Conservation (phyloP, 257 asterid genomes). For the Solanum virginianum region DNA sequence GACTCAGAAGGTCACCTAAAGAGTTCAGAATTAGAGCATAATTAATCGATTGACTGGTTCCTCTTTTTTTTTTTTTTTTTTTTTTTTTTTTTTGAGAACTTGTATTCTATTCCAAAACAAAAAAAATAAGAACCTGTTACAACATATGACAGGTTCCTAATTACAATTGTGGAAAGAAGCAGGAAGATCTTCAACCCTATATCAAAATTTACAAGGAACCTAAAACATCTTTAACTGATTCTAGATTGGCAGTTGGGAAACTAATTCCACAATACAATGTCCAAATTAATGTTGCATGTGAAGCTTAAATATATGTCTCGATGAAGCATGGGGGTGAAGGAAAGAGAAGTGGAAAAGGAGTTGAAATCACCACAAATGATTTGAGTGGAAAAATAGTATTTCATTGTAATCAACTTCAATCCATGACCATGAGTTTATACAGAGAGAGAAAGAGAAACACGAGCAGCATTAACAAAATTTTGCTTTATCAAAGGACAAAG, state of each 20-base stretch:
- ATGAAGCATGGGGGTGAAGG: background rate
- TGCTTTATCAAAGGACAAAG: background rate
- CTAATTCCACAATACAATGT: background rate
- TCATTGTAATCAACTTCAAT: background rate
- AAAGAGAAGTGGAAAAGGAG: background rate
- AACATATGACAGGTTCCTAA: no score
- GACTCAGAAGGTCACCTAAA: background rate
- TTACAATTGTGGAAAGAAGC: no score
- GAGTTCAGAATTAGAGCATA: background rate
- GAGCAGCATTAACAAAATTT: background rate
- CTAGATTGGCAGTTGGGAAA: background rate
- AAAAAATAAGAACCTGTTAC: no score
- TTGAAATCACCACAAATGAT: background rate
- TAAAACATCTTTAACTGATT: no score
- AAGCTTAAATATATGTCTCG: background rate
- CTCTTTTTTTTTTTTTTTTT: no score
- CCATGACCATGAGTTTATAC: background rate
- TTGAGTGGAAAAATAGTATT: background rate
- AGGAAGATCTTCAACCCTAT: no score
- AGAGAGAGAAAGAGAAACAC: background rate
- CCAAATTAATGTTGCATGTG: background rate
- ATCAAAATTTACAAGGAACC: no score
- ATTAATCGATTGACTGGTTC: background rate
- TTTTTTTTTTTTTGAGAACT: no score
- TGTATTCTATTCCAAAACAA: no score